A percentile compares a stretch with the other conserved stretches of the same genome.
phyloP scores from a whole-genome alignment of 169 alveolate species.

The Plasmodium ovale region DNA sequence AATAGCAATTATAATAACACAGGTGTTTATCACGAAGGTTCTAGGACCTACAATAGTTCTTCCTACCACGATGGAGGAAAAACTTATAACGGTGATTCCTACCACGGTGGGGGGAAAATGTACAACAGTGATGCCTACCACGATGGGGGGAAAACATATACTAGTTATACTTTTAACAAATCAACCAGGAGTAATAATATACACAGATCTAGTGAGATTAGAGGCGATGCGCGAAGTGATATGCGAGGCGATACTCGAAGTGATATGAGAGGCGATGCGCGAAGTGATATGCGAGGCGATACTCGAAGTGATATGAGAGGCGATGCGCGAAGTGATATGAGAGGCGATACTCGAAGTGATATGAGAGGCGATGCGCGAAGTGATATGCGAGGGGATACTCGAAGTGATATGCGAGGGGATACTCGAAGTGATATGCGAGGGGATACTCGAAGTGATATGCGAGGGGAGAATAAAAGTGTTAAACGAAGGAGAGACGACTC shows the following conservation, averaged over 20 bases:
- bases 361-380: neutral
- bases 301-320: neutral
- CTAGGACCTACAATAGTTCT: no score
- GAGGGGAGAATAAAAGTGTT: neutral
- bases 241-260: no score
- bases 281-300: neutral
- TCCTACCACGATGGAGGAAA: neutral
- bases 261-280: neutral
- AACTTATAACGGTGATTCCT: slow-evolving; percentile 8
- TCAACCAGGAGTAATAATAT: slow-evolving; percentile 20
- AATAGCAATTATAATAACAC: neutral
- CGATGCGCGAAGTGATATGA: neutral
- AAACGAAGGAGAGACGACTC: slow-evolving; percentile 64
- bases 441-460: neutral
- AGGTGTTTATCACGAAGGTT: no score
- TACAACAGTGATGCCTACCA: neutral
- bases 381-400: neutral
- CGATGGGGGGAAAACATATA: neutral
- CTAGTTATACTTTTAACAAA: neutral
- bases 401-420: slow-evolving; percentile 7
- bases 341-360: neutral
- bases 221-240: neutral
- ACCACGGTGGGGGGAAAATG: neutral
- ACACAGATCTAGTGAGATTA: slow-evolving; percentile 6
- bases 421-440: neutral